These are phyloP conservation scores for Cladophialophora immunda DNA, from an alignment of 2,329 filamentous ascomycete genomes.

Conservation along the genomic window DNA sequence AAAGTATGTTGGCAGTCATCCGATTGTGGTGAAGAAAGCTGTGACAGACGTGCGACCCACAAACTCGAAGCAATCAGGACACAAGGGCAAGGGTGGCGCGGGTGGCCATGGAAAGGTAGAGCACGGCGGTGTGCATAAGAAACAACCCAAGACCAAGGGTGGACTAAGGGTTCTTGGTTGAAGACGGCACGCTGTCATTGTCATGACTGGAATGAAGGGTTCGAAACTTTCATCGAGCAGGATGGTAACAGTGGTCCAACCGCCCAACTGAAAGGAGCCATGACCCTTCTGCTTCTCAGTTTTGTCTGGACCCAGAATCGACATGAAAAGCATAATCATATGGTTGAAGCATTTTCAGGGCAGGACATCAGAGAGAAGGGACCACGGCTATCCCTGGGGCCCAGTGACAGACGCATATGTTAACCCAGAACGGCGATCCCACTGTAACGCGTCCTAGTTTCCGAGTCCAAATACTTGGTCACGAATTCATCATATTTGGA, in stretches of 20 bases:
- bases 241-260: neutral
- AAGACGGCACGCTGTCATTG: conserved; percentile 21
- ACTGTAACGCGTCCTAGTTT: neutral
- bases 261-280: neutral
- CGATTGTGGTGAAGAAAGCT: conserved; percentile 84
- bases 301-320: neutral
- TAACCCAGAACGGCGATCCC: neutral
- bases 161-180: conserved; percentile 55
- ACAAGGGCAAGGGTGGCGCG: conserved; percentile 47
- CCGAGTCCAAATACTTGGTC: neutral
- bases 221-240: neutral
- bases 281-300: neutral
- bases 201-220: neutral
- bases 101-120: conserved; percentile 48
- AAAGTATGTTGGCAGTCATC: conserved; percentile 98
- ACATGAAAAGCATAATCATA: neutral
- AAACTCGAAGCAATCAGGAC: conserved; percentile 68
- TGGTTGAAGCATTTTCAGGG: neutral
- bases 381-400: neutral
- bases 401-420: neutral
- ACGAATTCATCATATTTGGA: neutral
- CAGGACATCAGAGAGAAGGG: neutral
- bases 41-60: conserved; percentile 89
- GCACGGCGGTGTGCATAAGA: conserved; percentile 54
- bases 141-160: conserved; percentile 56